Base-by-base conservation (phyloP, 31 red algal species). In the Asparagopsis taxiformis region DNA sequence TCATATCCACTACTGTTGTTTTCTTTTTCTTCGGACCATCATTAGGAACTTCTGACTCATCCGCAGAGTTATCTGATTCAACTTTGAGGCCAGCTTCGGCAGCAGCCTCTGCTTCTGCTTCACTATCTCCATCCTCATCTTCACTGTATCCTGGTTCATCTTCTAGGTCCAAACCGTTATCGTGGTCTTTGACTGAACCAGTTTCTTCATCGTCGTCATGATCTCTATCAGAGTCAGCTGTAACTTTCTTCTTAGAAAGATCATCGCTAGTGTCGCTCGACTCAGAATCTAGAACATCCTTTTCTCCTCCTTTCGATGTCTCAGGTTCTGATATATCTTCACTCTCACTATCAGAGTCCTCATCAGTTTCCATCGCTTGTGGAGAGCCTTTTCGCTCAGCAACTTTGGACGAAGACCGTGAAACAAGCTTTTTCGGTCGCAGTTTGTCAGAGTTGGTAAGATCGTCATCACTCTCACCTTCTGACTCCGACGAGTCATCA, bases 1-100 rank as follows among this genome's bases (percentile, higher is more conserved):
- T 55, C 39, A 56, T 74, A 55, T 89, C 75, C 25, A 89, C 85
- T 25, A 89, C 35, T 25, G 61, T 74, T 11, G 24, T 38, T 62
- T 62, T 54, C 25, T 51, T 44, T 9, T 36, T 70, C 0, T 49
- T 21, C 30, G 22, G 21, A 3, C 2, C 0, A 30, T 1, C 29
- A 4, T 64, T 20, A 7, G 56, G 20, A 30, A 44, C 37, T 2
- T 49, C 20, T 68, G 48, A 39, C 0, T 36, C 60, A 6, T 21
- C 63, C 25, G 34, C 64, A 10, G 62, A 34, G 43, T 79, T 61
- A 58, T 52, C 55, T 28, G 39, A 22, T 25, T 34, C 68, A 50
- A 54, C 11, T 62, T 31, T 54, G 17, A 79, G 9, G 15, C 74
- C 61, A 16, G 70, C 50, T 63, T 60, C 49, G 4, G 61, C 81